Evolutionary conservation across 169 alveolate species (phyloP).

Genomic region (Plasmodium blacklocki): DNA sequence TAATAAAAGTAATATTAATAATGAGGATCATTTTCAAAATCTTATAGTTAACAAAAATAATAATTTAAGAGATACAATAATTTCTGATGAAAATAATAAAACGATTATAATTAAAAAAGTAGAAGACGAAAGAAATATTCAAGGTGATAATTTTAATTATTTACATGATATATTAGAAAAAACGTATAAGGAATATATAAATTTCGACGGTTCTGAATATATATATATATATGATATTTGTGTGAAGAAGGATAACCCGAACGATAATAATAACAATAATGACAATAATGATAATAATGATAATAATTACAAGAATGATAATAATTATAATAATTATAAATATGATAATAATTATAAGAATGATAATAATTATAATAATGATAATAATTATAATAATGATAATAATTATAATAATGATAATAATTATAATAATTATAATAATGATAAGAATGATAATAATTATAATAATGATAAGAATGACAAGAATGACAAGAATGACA

Average conservation of each 20-base stretch:
- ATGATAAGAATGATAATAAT: too few species aligned
- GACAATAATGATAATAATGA: neutral
- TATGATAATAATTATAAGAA: neutral
- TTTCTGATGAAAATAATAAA: constrained; percentile 7
- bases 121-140: neutral
- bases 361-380: neutral
- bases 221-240: constrained; percentile 55
- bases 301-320: neutral
- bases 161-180: constrained; percentile 32
- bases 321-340: neutral
- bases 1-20: too few species aligned
- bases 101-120: constrained; percentile 15
- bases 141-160: constrained; percentile 17
- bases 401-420: neutral
- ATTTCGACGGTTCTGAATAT: constrained; percentile 51
- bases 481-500: too few species aligned
- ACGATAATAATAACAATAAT: neutral
- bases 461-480: too few species aligned
- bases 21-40: too few species aligned
- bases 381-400: too few species aligned
- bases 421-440: too few species aligned
- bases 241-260: neutral
- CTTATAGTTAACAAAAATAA: neutral
- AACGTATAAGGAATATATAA: constrained; percentile 27
- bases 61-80: neutral